These are phyloP conservation scores for Rhodotorula sp. DNA, from an alignment of 1,284 basidiomycete genomes.

Conservation along the genomic window DNA sequence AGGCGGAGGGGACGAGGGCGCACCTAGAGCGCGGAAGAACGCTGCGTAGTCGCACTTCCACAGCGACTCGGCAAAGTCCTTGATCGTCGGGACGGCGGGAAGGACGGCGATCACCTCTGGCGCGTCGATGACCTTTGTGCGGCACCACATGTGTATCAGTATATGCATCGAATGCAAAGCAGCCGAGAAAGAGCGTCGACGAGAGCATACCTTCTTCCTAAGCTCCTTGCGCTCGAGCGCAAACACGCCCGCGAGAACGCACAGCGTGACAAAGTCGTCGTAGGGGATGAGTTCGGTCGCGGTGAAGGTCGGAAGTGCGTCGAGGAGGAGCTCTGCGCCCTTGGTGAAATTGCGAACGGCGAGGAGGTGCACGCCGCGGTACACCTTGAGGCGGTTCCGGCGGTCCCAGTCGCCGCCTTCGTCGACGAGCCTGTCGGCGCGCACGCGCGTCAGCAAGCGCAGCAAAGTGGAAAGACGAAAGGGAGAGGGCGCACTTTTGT, in stretches of 20 bases:
- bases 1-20: constrained; percentile 32
- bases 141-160: no score
- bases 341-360: constrained; percentile 72
- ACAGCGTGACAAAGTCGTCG: constrained; percentile 86
- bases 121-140: constrained; percentile 56
- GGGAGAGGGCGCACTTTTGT: constrained; percentile 64
- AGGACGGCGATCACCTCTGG: constrained; percentile 58
- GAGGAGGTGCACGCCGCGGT: constrained; percentile 81
- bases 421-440: constrained; percentile 71
- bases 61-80: constrained; percentile 60
- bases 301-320: constrained; percentile 91
- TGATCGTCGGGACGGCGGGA: constrained; percentile 56
- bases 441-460: background rate
- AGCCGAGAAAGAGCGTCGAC: constrained; percentile 14
- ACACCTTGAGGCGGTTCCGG: constrained; percentile 93
- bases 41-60: constrained; percentile 94
- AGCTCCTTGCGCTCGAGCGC: constrained; percentile 80
- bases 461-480: background rate
- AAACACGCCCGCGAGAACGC: constrained; percentile 77
- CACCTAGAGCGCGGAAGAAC: constrained; percentile 86
- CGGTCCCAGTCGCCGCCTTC: constrained; percentile 98
- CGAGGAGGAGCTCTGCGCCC: constrained; percentile 71
- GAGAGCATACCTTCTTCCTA: constrained; percentile 76
- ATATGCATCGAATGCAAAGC: no score
- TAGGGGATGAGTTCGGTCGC: constrained; percentile 87